Evolutionary conservation across 225 moss, liverwort and hornwort genomes (phyloP).

Genomic region (Ulota crispa): DNA sequence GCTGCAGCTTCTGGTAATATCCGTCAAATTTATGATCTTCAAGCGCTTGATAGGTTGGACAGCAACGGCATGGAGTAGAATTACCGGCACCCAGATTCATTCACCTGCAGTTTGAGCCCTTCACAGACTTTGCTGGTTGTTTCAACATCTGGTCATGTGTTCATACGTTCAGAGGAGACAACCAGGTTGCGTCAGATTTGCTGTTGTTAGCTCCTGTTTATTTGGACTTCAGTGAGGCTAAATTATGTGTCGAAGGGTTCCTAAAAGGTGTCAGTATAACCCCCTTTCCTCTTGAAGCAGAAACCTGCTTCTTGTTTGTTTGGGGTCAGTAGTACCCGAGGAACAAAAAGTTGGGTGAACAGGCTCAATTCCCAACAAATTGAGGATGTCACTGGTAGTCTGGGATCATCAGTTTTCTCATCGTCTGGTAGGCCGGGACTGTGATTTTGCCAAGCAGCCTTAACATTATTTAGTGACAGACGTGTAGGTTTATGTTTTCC

Average conservation of each 20-base stretch:
- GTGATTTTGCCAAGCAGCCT: conserved; percentile 31
- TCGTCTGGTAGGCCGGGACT: conserved; percentile 32
- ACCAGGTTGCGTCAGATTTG: conserved; percentile 37
- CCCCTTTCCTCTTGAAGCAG: conserved; percentile 39
- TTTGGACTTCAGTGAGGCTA: conserved; percentile 33
- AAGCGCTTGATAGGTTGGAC: conserved; percentile 75
- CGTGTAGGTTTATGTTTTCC: conserved; percentile 43
- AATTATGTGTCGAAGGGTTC: conserved; percentile 26
- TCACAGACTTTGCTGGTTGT: conserved; percentile 40
- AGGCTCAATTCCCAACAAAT: conserved; percentile 34
- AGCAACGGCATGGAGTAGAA: conserved; percentile 75
- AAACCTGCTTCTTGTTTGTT: conserved; percentile 47
- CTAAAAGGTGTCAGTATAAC: conserved; percentile 25
- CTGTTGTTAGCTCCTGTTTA: conserved; percentile 31
- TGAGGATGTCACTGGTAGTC: conserved; percentile 32
- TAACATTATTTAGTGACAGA: conserved; percentile 42
- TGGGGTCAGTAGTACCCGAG: conserved; percentile 35
- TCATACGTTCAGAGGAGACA: conserved; percentile 32
- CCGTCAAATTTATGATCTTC: conserved; percentile 97
- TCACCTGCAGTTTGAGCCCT: conserved; percentile 46
- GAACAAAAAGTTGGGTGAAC: conserved; percentile 30
- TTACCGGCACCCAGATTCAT: conserved; percentile 23
- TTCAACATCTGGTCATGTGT: conserved; percentile 40
- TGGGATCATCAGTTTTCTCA: conserved; percentile 34
- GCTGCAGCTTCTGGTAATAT: conserved; percentile 93